Evolutionary conservation across 202 grass and related monocot species (phyloP).

Genomic region (Sporobolus alterniflorus): DNA sequence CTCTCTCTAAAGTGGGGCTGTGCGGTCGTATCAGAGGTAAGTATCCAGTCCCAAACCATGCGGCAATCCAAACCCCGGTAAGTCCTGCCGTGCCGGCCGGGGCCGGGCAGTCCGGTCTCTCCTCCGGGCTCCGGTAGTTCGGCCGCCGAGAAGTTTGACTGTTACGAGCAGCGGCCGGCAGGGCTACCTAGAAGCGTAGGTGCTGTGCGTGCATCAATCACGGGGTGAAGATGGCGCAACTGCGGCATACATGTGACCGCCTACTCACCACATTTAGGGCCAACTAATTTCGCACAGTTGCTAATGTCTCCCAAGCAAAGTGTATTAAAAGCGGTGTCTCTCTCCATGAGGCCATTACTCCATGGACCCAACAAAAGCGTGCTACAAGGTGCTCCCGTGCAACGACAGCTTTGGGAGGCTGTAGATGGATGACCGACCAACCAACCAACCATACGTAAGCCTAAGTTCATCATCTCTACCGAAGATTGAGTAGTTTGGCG

Average conservation of each 20-base stretch:
- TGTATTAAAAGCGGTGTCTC: neutral
- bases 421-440: too few species aligned
- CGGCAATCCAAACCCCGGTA: too few species aligned
- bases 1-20: neutral
- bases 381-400: too few species aligned
- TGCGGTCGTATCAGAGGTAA: neutral
- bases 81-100: neutral
- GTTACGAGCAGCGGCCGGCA: too few species aligned
- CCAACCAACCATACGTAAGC: too few species aligned
- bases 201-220: neutral
- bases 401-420: too few species aligned
- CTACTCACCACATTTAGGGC: conserved; percentile 15
- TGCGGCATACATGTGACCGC: neutral
- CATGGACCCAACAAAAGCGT: too few species aligned
- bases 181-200: neutral
- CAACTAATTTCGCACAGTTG: conserved; percentile 26
- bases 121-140: conserved; percentile 13
- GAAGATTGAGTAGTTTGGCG: too few species aligned
- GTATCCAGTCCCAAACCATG: neutral
- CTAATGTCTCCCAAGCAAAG: neutral
- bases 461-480: too few species aligned
- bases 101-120: conserved; percentile 32
- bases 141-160: too few species aligned
- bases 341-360: neutral
- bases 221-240: neutral